Conservation (phyloP, 1,139 yeast genomes). For the Candida gigantensis region DNA sequence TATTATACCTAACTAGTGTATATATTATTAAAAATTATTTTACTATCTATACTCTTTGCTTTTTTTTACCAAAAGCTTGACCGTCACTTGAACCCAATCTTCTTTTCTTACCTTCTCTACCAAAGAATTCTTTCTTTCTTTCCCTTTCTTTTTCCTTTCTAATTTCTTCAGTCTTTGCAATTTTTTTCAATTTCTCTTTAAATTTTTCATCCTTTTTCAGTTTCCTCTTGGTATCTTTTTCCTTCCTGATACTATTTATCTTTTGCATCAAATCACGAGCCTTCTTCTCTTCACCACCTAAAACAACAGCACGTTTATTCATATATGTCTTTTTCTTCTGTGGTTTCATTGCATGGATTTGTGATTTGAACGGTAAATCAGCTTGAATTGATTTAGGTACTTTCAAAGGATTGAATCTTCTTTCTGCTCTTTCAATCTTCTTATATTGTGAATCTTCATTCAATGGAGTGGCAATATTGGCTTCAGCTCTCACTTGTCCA, state of each 20-base stretch:
- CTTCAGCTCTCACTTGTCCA: conserved; percentile 86
- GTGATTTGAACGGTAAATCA: conserved; percentile 88
- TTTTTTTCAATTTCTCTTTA: conserved; percentile 68
- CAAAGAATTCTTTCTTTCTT: conserved; percentile 83
- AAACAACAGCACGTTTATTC: conserved; percentile 91
- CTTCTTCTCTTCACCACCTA: conserved; percentile 91
- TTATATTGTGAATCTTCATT: conserved; percentile 68
- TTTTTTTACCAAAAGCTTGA: conserved; percentile 38
- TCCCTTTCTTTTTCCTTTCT: conserved; percentile 77
- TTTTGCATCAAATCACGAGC: conserved; percentile 88
- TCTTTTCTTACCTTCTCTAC: conserved; percentile 72
- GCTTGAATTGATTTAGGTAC: conserved; percentile 80
- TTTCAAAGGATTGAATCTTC: conserved; percentile 82
- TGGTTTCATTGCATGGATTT: conserved; percentile 84
- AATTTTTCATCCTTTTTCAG: conserved; percentile 78
- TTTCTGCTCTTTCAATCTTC: conserved; percentile 82
- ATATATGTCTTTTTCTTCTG: conserved; percentile 80
- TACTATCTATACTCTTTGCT: conserved; percentile 21
- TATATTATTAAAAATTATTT: too few relatives aligned
- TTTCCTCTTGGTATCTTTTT: conserved; percentile 78
- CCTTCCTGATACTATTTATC: conserved; percentile 79
- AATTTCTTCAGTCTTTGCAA: conserved; percentile 72
- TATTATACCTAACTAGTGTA: too few relatives aligned
- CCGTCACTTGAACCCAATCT: conserved; percentile 44
- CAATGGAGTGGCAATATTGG: conserved; percentile 65